Percentiles rank a stretch among this genome's conserved stretches.
phyloP scores from a whole-genome alignment of 1,139 yeast genomes.

The Scheffersomyces segobiensis region DNA sequence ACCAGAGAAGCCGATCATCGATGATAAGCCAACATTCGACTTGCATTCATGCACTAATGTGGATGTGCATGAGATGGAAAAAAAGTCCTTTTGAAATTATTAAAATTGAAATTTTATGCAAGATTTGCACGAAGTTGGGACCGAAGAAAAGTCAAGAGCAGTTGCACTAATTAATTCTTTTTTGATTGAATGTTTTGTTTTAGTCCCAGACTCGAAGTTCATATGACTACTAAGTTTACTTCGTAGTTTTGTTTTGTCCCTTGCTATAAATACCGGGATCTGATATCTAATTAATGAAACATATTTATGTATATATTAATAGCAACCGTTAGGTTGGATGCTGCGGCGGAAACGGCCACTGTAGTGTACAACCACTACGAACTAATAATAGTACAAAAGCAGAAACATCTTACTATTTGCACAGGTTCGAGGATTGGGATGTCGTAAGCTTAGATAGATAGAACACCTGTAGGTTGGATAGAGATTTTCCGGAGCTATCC shows the following conservation, averaged over 20 bases:
- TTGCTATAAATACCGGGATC: not conserved
- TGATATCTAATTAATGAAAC: not conserved
- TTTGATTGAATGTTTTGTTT: not conserved
- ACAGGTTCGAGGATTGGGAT: not conserved
- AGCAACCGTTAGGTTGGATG: not conserved
- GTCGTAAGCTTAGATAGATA: not conserved
- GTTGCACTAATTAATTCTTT: not conserved
- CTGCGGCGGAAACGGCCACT: too few species aligned
- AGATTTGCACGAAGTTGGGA: not conserved
- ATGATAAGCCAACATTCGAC: not conserved
- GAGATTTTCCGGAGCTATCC: conserved; percentile 37
- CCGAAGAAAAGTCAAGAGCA: not conserved
- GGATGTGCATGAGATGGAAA: not conserved
- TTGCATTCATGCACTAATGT: not conserved
- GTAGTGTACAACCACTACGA: not conserved
- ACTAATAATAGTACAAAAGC: not conserved
- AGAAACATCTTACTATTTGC: not conserved
- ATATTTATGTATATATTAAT: too few species aligned
- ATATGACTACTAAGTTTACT: not conserved
- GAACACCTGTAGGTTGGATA: conserved; percentile 10
- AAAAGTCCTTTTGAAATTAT: not conserved
- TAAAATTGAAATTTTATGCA: not conserved
- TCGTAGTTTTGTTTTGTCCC: not conserved
- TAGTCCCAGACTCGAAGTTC: not conserved
- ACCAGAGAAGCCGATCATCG: not conserved